A percentile compares a stretch with the other conserved stretches of the same genome.
Evolutionary conservation across 495 filamentous ascomycete genomes (phyloP).

Genomic region (Margaritispora aquatica): DNA sequence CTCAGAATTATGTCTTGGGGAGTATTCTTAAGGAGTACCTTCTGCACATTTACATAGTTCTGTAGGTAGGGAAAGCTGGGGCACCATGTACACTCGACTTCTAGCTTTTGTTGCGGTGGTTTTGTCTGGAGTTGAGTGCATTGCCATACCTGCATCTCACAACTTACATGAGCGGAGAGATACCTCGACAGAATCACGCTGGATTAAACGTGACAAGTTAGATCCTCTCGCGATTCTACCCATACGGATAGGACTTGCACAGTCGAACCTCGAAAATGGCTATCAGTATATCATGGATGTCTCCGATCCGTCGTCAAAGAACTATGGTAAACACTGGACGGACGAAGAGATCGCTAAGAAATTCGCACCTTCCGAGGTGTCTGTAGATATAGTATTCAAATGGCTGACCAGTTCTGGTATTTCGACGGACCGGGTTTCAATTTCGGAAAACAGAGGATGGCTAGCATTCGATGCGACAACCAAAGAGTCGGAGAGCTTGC

Average conservation of each 20-base stretch:
- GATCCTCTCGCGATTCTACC: neutral
- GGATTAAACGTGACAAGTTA: neutral
- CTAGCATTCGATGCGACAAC: slow-evolving; percentile 17
- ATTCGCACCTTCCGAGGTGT: slow-evolving; percentile 10
- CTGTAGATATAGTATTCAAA: slow-evolving; percentile 5
- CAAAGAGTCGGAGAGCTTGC: slow-evolving; percentile 13
- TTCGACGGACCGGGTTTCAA: slow-evolving; percentile 3
- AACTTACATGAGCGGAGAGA: neutral
- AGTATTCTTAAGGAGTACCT: neutral
- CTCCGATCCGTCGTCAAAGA: slow-evolving; percentile 14
- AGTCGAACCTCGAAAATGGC: neutral
- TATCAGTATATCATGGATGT: slow-evolving; percentile 2
- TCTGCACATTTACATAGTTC: too few relatives aligned
- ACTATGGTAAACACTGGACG: slow-evolving; percentile 18
- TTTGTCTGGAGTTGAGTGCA: neutral
- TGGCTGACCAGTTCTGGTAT: slow-evolving; percentile 16
- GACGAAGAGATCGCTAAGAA: slow-evolving; percentile 9
- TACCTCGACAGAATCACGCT: neutral
- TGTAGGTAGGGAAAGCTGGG: too few relatives aligned
- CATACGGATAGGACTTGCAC: neutral
- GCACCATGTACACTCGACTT: neutral
- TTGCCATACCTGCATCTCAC: neutral
- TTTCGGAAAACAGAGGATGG: slow-evolving; percentile 15
- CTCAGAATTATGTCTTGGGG: neutral
- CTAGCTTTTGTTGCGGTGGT: neutral